Percentiles rank a stretch among this genome's conserved stretches.
Evolutionary conservation across 371 early-diverging fungal species (phyloP).

Genomic region (Mucor racemosus): DNA sequence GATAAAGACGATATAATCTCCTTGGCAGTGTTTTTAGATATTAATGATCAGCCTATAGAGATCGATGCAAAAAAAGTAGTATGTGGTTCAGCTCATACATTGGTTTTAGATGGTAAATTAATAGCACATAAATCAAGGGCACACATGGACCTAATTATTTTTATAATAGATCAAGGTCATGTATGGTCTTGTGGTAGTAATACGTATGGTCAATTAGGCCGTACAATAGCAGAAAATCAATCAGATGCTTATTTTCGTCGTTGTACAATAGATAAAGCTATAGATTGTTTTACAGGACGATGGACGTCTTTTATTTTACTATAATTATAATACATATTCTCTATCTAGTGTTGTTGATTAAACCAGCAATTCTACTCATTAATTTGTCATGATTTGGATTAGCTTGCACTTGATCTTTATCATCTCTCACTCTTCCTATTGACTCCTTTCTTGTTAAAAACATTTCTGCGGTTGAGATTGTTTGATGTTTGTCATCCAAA

Average conservation of each 20-base stretch:
- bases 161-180: slow-evolving; percentile 26
- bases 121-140: neutral
- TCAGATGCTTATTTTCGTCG: slow-evolving; percentile 28
- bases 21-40: slow-evolving; percentile 29
- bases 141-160: neutral
- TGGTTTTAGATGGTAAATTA: slow-evolving; percentile 43
- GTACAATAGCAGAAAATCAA: neutral
- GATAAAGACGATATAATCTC: slow-evolving; percentile 21
- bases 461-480: slow-evolving; percentile 22
- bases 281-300: slow-evolving; percentile 37
- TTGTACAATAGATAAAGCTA: slow-evolving; percentile 25
- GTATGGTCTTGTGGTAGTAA: slow-evolving; percentile 51
- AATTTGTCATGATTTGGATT: slow-evolving; percentile 29
- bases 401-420: slow-evolving; percentile 10
- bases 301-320: slow-evolving; percentile 41
- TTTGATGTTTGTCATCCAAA: slow-evolving; percentile 3
- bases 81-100: slow-evolving; percentile 45
- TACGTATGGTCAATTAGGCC: slow-evolving; percentile 44
- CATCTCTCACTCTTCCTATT: slow-evolving; percentile 14
- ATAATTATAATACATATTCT: slow-evolving; percentile 4
- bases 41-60: slow-evolving; percentile 22
- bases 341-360: slow-evolving; percentile 11
- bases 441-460: slow-evolving; percentile 29
- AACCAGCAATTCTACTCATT: slow-evolving; percentile 28
- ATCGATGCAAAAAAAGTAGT: slow-evolving; percentile 32